Conservation (phyloP, 2,329 filamentous ascomycete genomes). For the Nemania sp. region DNA sequence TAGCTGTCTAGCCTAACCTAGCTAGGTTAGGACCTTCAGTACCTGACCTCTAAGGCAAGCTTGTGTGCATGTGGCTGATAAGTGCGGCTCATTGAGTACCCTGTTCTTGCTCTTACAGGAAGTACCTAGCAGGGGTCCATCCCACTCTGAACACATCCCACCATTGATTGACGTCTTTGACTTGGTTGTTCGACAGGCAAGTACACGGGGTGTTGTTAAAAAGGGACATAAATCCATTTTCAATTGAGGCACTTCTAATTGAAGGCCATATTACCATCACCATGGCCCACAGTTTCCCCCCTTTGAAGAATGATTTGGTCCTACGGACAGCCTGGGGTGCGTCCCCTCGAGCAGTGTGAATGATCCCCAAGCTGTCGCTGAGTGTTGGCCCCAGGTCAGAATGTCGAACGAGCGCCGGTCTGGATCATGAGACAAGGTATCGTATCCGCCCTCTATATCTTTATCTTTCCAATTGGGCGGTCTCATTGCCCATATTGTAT, state of each 20-base stretch:
- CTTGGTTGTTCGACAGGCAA: neutral
- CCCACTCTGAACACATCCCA: neutral
- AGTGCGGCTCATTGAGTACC: too few species aligned
- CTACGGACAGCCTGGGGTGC: conserved; percentile 86
- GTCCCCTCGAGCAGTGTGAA: conserved; percentile 35
- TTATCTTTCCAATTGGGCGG: neutral
- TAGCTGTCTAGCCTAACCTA: too few species aligned
- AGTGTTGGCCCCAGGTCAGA: conserved; percentile 65
- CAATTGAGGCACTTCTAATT: neutral
- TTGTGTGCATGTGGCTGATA: too few species aligned
- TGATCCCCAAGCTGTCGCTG: conserved; percentile 24
- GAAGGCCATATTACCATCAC: conserved; percentile 33
- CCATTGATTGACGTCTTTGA: too few species aligned
- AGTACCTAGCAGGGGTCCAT: neutral
- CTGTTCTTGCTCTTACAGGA: too few species aligned
- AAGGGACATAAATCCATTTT: neutral
- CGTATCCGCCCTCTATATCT: conserved; percentile 22
- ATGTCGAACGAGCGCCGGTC: conserved; percentile 89
- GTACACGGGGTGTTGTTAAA: neutral
- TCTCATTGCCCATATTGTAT: too few species aligned
- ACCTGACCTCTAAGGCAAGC: too few species aligned
- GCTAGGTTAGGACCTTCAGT: too few species aligned
- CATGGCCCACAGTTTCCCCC: conserved; percentile 75
- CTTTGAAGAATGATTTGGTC: conserved; percentile 89
- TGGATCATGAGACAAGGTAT: conserved; percentile 99